Conservation (phyloP, 768 basidiomycete genomes). For the Chlorophyllum brunneum region DNA sequence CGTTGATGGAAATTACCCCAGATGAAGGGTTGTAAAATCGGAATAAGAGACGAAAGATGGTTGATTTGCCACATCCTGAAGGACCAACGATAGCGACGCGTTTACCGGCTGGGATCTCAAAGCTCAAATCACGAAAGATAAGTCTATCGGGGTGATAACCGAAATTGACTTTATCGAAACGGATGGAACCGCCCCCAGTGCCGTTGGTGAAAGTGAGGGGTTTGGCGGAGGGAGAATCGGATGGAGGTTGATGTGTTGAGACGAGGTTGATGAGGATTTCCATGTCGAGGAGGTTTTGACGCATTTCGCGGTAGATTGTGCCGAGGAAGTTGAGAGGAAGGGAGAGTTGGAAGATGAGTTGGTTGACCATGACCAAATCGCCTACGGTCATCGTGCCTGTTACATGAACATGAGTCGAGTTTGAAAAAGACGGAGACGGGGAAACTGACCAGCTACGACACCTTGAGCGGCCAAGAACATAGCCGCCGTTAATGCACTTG, state of each 20-base stretch:
- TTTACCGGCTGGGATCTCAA: conserved; percentile 92
- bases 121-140: conserved; percentile 85
- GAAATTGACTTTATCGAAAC: conserved; percentile 90
- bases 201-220: conserved; percentile 49
- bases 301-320: conserved; percentile 94
- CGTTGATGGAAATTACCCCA: conserved; percentile 84
- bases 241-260: conserved; percentile 69
- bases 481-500: conserved; percentile 85
- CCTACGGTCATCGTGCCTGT: conserved; percentile 96
- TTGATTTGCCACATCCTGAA: conserved; percentile 96
- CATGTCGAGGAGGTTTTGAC: conserved; percentile 97
- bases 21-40: conserved; percentile 86
- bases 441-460: conserved; percentile 72
- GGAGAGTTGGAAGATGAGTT: conserved; percentile 95
- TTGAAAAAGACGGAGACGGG: not conserved
- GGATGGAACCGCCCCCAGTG: conserved; percentile 71
- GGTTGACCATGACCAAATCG: conserved; percentile 99
- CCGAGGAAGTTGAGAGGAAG: conserved; percentile 96
- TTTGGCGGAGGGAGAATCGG: conserved; percentile 62
- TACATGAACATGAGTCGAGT: not conserved
- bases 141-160: conserved; percentile 89
- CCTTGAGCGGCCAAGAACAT: conserved; percentile 98
- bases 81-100: conserved; percentile 98
- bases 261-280: conserved; percentile 90
- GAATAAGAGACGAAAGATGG: conserved; percentile 90